Base-by-base conservation (phyloP, 2,329 filamentous ascomycete genomes). In the Trichoderma citrinoviride region DNA sequence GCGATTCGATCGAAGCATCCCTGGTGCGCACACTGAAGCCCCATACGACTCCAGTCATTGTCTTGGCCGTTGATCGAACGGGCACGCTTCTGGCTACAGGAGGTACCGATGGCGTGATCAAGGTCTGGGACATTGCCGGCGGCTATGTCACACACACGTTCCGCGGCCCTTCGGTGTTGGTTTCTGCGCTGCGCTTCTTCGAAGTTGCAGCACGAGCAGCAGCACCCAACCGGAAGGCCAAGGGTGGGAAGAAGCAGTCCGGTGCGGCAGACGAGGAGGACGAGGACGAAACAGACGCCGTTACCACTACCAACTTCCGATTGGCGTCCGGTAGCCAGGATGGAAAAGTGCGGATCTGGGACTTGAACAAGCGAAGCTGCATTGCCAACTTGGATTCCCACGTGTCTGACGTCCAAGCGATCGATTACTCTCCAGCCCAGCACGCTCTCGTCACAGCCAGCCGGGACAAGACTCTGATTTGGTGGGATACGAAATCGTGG, bases 71-170 rank as follows among this genome's bases (percentile, higher is more conserved):
- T 67, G 95, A 99, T 75, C 84, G 87, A 61, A 97, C 93, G 1
- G 90, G 93, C 72, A 96, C 94, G 2, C 81, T 99, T 14, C 83
- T 99, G 49, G 95, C 93, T 17, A 98, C 94, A 17, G 95, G 96
- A 68, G 92, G 91, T 55, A 93, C 95, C 3, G 95, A 99, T 74
- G 95, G 95, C 25, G 87, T 90, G 0, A 91, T 98, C 71, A 99
- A 99, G 77, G 89, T 99, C 60, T 99, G 94, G 94, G 95, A 99
- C 77, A 92, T 99, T 66, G 83, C 84, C 56, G 92, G 89, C 50
- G 95, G 95, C 23, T 98, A 91, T 76, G 88, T 93, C 37, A 99
- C 96, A 29, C 95, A 99, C 77, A 97, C 92, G 0, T 96, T 99
- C 77, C 90, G 94, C 70, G 93, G 93, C 1, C 94, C 96, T 64